A percentile compares a stretch with the other conserved stretches of the same genome.
Evolutionary conservation across 140 eudicot species (phyloP).

Genomic region (Bidens hawaiensis): DNA sequence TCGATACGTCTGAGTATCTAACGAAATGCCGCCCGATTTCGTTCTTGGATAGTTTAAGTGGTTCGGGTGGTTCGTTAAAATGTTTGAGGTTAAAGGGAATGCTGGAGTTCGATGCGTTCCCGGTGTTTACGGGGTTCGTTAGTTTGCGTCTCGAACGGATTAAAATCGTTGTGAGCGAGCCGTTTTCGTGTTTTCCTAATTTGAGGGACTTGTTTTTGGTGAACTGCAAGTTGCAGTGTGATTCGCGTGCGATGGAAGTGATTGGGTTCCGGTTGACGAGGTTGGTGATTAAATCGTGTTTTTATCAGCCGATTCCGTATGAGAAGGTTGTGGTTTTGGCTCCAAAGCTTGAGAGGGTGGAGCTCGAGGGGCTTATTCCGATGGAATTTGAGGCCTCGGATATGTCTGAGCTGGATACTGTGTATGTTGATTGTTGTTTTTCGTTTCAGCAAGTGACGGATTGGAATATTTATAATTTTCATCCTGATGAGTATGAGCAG

Average conservation of each 20-base stretch:
- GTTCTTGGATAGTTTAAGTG: background rate
- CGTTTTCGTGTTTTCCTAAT: conserved; percentile 27
- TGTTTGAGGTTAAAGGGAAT: conserved; percentile 24
- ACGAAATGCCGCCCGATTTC: conserved; percentile 6
- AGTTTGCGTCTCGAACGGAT: conserved; percentile 24
- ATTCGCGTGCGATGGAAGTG: conserved; percentile 15
- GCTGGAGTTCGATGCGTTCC: conserved; percentile 13
- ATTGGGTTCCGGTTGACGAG: conserved; percentile 6
- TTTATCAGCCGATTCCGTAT: conserved; percentile 27
- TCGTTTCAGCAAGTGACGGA: conserved; percentile 1
- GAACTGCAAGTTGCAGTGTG: conserved; percentile 19
- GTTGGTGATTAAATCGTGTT: conserved; percentile 21
- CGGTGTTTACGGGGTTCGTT: background rate
- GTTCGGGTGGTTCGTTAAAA: conserved; percentile 1
- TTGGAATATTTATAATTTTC: background rate
- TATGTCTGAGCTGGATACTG: conserved; percentile 23
- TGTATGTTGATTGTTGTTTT: conserved; percentile 23
- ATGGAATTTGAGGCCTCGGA: conserved; percentile 10
- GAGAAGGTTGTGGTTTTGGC: conserved; percentile 22
- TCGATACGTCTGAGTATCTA: conserved; percentile 17
- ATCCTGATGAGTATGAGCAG: conserved; percentile 19
- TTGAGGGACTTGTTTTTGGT: conserved; percentile 26
- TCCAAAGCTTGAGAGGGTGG: conserved; percentile 22
- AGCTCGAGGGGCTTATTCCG: conserved; percentile 27
- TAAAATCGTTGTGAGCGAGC: conserved; percentile 18